These are phyloP conservation scores for Massariosphaeria phaeospora DNA, from an alignment of 495 filamentous ascomycete genomes.

Conservation along the genomic window DNA sequence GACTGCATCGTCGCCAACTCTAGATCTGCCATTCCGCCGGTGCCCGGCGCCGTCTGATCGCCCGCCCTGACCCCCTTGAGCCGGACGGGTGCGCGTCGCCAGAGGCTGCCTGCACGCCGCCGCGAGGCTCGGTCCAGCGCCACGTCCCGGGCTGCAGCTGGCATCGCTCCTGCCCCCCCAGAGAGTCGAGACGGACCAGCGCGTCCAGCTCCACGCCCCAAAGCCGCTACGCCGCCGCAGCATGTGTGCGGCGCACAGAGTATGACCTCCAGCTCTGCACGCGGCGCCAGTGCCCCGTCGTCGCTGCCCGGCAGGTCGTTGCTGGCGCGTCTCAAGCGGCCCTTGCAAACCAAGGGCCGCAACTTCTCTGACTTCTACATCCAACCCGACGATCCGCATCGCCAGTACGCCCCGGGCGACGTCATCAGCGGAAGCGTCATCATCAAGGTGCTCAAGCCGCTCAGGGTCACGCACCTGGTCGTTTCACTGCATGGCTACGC, in stretches of 20 bases:
- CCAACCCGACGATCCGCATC: conserved; percentile 78
- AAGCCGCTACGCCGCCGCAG: too few species aligned
- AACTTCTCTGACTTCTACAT: conserved; percentile 78
- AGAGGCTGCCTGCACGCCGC: not conserved
- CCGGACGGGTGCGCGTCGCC: not conserved
- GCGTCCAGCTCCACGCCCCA: too few species aligned
- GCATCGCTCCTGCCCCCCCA: too few species aligned
- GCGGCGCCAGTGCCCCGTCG: conserved; percentile 20
- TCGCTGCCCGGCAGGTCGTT: conserved; percentile 42
- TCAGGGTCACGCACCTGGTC: conserved; percentile 86
- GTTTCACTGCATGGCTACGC: conserved; percentile 84
- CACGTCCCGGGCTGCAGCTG: conserved; percentile 14
- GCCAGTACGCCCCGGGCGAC: conserved; percentile 70
- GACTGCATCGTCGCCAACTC: not conserved
- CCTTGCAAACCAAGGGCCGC: conserved; percentile 61
- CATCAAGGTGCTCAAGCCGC: conserved; percentile 71
- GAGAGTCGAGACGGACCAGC: too few species aligned
- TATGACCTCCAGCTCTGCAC: conserved; percentile 37
- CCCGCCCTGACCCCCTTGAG: not conserved
- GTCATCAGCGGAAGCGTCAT: conserved; percentile 67
- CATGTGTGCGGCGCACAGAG: conserved; percentile 32
- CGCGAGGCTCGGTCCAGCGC: not conserved
- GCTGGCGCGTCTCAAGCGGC: conserved; percentile 55
- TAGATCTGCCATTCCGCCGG: not conserved
- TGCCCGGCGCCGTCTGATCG: not conserved